phyloP scores from a whole-genome alignment of 2,329 filamentous ascomycete genomes.

The Cytospora piceicola region DNA sequence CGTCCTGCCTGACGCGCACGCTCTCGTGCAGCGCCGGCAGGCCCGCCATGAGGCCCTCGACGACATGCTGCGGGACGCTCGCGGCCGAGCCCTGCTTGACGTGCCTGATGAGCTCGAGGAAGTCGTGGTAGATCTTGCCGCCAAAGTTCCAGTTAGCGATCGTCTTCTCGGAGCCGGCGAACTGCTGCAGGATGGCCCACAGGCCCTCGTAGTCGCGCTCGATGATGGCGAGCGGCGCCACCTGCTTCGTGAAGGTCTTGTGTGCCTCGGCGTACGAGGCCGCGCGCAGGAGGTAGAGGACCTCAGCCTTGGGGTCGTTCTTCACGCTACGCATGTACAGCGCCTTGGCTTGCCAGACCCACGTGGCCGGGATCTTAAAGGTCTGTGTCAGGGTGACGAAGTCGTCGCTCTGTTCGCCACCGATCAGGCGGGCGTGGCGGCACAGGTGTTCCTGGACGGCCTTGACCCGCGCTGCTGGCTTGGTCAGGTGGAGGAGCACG shows the following conservation, averaged over 20 bases:
- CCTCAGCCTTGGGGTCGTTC: conserved; percentile 71
- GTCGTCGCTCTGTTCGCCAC: conserved; percentile 57
- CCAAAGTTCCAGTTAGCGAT: conserved; percentile 78
- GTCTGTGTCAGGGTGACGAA: conserved; percentile 65
- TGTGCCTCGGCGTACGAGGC: conserved; percentile 81
- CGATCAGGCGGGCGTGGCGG: conserved; percentile 70
- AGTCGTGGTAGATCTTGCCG: conserved; percentile 75
- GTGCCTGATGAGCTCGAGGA: conserved; percentile 57
- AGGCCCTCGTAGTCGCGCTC: conserved; percentile 77
- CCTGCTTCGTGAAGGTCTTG: conserved; percentile 75
- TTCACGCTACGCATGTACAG: conserved; percentile 76
- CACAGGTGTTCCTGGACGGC: conserved; percentile 75
- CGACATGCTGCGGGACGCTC: conserved; percentile 44
- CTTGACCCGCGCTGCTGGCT: conserved; percentile 63
- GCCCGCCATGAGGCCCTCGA: conserved; percentile 61
- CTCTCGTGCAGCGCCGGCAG: conserved; percentile 58
- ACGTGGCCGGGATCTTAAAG: conserved; percentile 72
- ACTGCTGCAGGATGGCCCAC: conserved; percentile 70
- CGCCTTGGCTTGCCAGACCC: conserved; percentile 89
- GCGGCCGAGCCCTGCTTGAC: conserved; percentile 36
- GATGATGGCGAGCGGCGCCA: conserved; percentile 82
- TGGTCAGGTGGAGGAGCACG: conserved; percentile 76
- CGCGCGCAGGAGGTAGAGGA: conserved; percentile 79
- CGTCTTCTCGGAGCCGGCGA: conserved; percentile 63
- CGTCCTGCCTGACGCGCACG: conserved; percentile 35